Percentiles rank a stretch among this genome's conserved stretches.
These are phyloP conservation scores for Suillus ampliporus DNA, from an alignment of 768 basidiomycete species.

Conservation along the genomic window DNA sequence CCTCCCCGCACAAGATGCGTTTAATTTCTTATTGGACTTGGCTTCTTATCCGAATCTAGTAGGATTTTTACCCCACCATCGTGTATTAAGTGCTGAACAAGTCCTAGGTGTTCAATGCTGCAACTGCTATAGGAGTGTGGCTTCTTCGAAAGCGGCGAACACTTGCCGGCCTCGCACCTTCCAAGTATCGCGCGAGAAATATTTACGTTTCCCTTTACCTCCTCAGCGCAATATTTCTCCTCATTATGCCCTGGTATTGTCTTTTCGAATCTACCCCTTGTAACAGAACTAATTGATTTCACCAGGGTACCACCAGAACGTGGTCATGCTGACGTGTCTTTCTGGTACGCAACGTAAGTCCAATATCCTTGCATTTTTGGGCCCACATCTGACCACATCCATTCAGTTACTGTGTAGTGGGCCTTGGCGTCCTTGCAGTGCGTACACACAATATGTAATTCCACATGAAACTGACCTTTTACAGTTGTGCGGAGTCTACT, in stretches of 20 bases:
- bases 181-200: conserved; percentile 26
- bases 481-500: conserved; percentile 32
- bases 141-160: conserved; percentile 33
- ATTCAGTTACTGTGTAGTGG: conserved; percentile 34
- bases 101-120: conserved; percentile 24
- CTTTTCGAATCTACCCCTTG: background rate
- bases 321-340: conserved; percentile 37
- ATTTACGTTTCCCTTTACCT: conserved; percentile 30
- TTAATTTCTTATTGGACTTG: conserved; percentile 50
- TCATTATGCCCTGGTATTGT: conserved; percentile 41
- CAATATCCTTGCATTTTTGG: background rate
- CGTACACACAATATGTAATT: conserved; percentile 8
- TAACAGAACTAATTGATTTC: conserved; percentile 10
- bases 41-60: conserved; percentile 43
- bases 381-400: background rate
- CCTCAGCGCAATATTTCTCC: conserved; percentile 30
- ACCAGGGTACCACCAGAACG: conserved; percentile 31
- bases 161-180: conserved; percentile 23
- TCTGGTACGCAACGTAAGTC: conserved; percentile 34
- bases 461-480: conserved; percentile 4
- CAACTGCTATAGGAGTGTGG: conserved; percentile 40
- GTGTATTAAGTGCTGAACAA: conserved; percentile 11
- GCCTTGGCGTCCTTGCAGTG: conserved; percentile 31
- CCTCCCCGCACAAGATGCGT: conserved; percentile 49
- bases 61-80: conserved; percentile 22